Evolutionary conservation across 2,329 filamentous ascomycete genomes (phyloP), one percentile per base, ranked within the genome.

Genomic region (Juglanconis juglandina): DNA sequence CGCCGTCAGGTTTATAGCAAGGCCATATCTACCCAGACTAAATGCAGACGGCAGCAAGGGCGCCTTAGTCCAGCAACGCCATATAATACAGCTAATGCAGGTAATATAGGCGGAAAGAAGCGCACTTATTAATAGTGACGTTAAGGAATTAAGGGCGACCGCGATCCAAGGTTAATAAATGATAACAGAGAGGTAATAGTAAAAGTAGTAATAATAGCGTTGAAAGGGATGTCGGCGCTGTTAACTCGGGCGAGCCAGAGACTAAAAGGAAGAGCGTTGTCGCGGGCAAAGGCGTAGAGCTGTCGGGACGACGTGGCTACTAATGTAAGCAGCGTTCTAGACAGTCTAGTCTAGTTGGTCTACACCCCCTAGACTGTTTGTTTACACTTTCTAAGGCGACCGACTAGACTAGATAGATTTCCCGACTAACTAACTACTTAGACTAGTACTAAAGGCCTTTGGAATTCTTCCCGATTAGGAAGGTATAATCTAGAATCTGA

Each of bases 181-280:
- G 52, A 60, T 33, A 62, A 14, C 11, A 56, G 35, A 41, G 52
- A 56, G n/a, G 47, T 63, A 24, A 48, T 33, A 37, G 56, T 56
- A 47, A 53, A 63, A 4, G 62, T 61, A 34, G 64, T 42, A 4
- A 60, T 33, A 37, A 66, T 48, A 10, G 64, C 68, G 53, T 68
- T 66, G 1, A 66, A 14, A 13, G 63, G 63, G 59, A 53, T 41
- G n/a, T 47, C 4, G 17, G 49, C 8, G 24, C 39, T 35, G 8
- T 11, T 17, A n/a, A 73, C 68, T 8, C 51, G 62, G 5, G 67
- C 50, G 44, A 71, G 67, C 69, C 68, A 70, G 3, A 56, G 54
- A 33, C 69, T 69, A 62, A 70, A 73, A 0, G 72, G 73, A 49
- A 74, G 59, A 9, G 71, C 75, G 17, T 72, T 68, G 62, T 77